phyloP scores from a whole-genome alignment of 495 filamentous ascomycete genomes.

The Aspergillus sparsus region DNA sequence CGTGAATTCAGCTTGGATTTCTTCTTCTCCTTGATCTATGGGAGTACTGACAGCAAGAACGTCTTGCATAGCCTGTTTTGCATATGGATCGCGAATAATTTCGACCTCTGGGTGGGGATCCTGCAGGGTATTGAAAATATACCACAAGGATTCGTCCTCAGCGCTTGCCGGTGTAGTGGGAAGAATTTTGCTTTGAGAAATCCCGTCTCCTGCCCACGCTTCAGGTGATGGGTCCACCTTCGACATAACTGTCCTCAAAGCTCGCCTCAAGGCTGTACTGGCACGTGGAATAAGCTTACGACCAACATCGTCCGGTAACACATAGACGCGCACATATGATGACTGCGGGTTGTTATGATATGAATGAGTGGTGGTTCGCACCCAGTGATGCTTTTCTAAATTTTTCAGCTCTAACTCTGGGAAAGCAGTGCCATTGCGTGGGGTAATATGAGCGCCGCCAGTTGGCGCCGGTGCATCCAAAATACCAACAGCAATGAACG shows the following conservation, averaged over 20 bases:
- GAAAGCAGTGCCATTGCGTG: constrained; percentile 14
- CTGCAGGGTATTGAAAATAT: constrained; percentile 82
- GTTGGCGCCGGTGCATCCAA: constrained; percentile 15
- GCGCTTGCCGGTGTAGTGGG: constrained; percentile 17
- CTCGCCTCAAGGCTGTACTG: constrained; percentile 42
- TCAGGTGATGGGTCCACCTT: constrained; percentile 56
- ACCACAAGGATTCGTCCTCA: constrained; percentile 67
- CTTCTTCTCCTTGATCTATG: background rate
- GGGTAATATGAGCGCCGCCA: background rate
- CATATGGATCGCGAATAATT: constrained; percentile 54
- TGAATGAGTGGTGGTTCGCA: constrained; percentile 26
- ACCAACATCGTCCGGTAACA: constrained; percentile 67
- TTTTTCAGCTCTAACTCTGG: constrained; percentile 26
- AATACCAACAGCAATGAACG: constrained; percentile 28
- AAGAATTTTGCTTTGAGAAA: constrained; percentile 6
- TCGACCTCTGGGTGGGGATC: constrained; percentile 64
- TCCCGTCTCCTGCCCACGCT: constrained; percentile 56
- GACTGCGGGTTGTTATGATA: constrained; percentile 21
- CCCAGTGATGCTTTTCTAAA: constrained; percentile 37
- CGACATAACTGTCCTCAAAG: constrained; percentile 53
- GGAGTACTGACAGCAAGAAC: constrained; percentile 47
- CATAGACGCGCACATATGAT: constrained; percentile 56
- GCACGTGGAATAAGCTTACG: constrained; percentile 48
- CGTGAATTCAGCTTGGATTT: constrained; percentile 25
- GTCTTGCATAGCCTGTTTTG: constrained; percentile 59